A percentile compares a stretch with the other conserved stretches of the same genome.
Conservation (phyloP, 2,329 filamentous ascomycete species). For the Cercospora zeina region DNA sequence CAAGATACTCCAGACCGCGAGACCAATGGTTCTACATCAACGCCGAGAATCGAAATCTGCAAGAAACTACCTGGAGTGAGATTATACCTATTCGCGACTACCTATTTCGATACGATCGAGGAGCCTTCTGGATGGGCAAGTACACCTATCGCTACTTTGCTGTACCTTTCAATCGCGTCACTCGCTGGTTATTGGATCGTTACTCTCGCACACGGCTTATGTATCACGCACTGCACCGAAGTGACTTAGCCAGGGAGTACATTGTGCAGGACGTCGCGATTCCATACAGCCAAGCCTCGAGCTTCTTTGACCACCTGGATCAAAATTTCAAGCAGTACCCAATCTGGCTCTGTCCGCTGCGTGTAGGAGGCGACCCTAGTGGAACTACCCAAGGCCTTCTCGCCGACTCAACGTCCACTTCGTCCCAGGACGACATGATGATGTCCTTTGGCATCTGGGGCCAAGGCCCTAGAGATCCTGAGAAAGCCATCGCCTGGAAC, state of each 20-base stretch:
- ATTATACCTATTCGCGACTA: constrained; percentile 53
- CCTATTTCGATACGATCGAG: constrained; percentile 63
- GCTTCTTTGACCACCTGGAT: constrained; percentile 56
- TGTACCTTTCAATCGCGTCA: constrained; percentile 59
- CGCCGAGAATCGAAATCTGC: constrained; percentile 47
- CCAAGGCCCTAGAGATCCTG: constrained; percentile 55
- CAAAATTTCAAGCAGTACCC: constrained; percentile 54
- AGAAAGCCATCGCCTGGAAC: constrained; percentile 66
- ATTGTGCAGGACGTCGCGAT: constrained; percentile 64
- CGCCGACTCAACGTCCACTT: background rate
- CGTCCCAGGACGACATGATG: background rate
- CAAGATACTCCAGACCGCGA: constrained; percentile 54
- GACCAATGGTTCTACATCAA: constrained; percentile 76
- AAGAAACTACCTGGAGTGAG: constrained; percentile 2
- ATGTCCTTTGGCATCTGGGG: constrained; percentile 71
- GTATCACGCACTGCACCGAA: constrained; percentile 52
- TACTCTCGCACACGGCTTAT: constrained; percentile 59
- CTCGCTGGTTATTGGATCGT: constrained; percentile 57
- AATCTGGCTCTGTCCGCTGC: constrained; percentile 58
- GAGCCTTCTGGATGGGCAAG: constrained; percentile 63
- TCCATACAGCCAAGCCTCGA: constrained; percentile 52
- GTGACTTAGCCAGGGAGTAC: background rate
- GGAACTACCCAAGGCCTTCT: background rate
- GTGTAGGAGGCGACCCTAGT: background rate
- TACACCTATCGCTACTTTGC: constrained; percentile 62